Conservation (phyloP, 306 rosid species). For the Fragaria iinumae region DNA sequence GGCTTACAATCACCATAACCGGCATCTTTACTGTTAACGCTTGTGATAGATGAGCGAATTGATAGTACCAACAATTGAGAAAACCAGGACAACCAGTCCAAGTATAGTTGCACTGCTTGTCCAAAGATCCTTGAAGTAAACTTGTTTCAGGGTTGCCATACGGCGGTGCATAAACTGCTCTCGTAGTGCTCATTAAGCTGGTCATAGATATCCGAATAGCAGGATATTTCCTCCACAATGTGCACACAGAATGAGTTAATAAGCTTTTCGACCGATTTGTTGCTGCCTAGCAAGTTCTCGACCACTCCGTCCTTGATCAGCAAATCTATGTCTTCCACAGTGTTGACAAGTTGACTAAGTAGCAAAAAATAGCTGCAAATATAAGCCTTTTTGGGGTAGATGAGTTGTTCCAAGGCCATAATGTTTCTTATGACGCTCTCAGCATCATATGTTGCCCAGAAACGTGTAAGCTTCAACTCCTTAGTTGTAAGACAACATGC, state of each 20-base stretch:
- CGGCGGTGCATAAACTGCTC: conserved; percentile 33
- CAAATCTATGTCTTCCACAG: conserved; percentile 41
- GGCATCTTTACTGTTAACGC: too few species aligned
- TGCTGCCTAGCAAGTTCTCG: conserved; percentile 45
- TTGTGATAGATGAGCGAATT: background rate
- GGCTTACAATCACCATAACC: too few species aligned
- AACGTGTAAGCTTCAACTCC: background rate
- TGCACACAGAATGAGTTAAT: conserved; percentile 39
- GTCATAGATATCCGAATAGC: conserved; percentile 18
- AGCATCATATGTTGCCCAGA: background rate
- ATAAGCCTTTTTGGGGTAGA: conserved; percentile 36
- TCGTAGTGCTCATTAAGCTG: conserved; percentile 37
- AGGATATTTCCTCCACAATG: conserved; percentile 29
- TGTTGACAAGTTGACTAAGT: conserved; percentile 45
- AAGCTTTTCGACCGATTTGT: conserved; percentile 39
- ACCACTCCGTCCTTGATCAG: conserved; percentile 44
- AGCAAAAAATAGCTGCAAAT: conserved; percentile 45
- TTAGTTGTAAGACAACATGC: background rate
- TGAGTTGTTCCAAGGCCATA: conserved; percentile 57
- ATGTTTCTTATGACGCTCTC: conserved; percentile 38
- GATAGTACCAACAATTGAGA: conserved; percentile 1
- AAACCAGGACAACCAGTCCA: conserved; percentile 36
- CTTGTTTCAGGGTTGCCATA: conserved; percentile 41
- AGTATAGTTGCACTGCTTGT: conserved; percentile 58
- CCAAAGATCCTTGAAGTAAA: conserved; percentile 63